Evolutionary conservation across 192 early-diverging fungal genomes (phyloP).

Genomic region (Coemansia sp.): DNA sequence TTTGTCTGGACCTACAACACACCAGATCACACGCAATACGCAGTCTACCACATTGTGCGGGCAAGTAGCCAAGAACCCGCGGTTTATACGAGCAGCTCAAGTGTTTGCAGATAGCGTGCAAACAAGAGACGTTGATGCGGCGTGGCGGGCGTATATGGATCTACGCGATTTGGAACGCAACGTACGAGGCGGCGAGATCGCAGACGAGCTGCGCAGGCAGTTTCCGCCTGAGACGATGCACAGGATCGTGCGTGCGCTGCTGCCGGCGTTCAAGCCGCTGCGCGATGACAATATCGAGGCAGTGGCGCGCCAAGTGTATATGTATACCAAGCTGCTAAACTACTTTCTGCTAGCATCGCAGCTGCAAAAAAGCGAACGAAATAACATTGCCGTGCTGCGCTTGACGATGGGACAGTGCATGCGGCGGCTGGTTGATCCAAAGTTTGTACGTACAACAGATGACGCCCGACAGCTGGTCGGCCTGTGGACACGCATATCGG

Average conservation of each 20-base stretch:
- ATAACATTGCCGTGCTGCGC: slow-evolving; percentile 25
- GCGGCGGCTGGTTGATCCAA: slow-evolving; percentile 21
- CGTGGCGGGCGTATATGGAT: slow-evolving; percentile 37
- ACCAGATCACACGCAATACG: background rate
- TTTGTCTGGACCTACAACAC: background rate
- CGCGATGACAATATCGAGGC: slow-evolving; percentile 1
- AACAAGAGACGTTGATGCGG: slow-evolving; percentile 14
- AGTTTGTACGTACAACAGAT: slow-evolving; percentile 15
- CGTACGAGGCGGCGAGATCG: slow-evolving; percentile 14
- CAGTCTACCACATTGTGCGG: background rate
- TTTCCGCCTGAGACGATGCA: slow-evolving; percentile 14
- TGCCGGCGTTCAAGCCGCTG: slow-evolving; percentile 17
- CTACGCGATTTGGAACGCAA: slow-evolving; percentile 26
- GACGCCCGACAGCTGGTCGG: slow-evolving; percentile 28
- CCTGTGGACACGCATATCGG: slow-evolving; percentile 24
- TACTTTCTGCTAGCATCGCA: slow-evolving; percentile 33
- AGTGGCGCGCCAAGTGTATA: slow-evolving; percentile 26
- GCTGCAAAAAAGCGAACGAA: slow-evolving; percentile 25
- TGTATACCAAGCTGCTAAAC: slow-evolving; percentile 41
- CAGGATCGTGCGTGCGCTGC: slow-evolving; percentile 15
- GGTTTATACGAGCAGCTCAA: slow-evolving; percentile 16
- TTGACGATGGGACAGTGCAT: slow-evolving; percentile 47
- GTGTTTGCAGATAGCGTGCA: slow-evolving; percentile 14
- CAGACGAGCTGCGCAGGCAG: slow-evolving; percentile 15
- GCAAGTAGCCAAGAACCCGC: slow-evolving; percentile 6